Evolutionary conservation across 192 early-diverging fungal genomes (phyloP).

Genomic region (Gonapodya prolifera): DNA sequence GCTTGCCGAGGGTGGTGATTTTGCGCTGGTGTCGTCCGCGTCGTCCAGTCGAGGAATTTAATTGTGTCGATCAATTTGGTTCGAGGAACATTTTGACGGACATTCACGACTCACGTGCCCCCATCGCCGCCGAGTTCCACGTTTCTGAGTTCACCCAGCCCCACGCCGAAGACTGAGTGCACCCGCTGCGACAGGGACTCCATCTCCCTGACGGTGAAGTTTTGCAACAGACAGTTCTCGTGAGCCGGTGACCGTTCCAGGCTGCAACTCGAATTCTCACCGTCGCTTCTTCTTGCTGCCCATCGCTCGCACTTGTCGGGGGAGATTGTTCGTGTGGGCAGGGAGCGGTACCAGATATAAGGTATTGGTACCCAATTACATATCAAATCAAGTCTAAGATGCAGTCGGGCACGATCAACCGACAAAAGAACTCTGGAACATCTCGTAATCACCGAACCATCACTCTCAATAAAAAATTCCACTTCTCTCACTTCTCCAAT

Average conservation of each 20-base stretch:
- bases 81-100: too few relatives aligned
- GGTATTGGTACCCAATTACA: too few relatives aligned
- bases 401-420: too few relatives aligned
- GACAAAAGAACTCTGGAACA: too few relatives aligned
- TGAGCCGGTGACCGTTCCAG: background rate
- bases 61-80: background rate
- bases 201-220: background rate
- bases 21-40: background rate
- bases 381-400: too few relatives aligned
- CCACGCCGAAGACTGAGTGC: background rate
- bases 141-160: background rate
- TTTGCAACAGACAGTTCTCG: background rate
- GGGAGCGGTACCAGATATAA: too few relatives aligned
- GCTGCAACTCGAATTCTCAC: background rate
- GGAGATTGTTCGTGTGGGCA: too few relatives aligned
- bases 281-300: background rate
- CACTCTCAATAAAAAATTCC: too few relatives aligned
- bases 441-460: too few relatives aligned
- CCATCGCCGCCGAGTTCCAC: background rate
- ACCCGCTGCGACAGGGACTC: background rate
- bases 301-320: background rate
- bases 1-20: too few relatives aligned
- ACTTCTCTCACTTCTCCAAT: too few relatives aligned
- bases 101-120: background rate
- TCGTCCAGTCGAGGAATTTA: background rate